Base-by-base conservation (phyloP, 208 protist genomes). In the Crithidia acanthocephali region DNA sequence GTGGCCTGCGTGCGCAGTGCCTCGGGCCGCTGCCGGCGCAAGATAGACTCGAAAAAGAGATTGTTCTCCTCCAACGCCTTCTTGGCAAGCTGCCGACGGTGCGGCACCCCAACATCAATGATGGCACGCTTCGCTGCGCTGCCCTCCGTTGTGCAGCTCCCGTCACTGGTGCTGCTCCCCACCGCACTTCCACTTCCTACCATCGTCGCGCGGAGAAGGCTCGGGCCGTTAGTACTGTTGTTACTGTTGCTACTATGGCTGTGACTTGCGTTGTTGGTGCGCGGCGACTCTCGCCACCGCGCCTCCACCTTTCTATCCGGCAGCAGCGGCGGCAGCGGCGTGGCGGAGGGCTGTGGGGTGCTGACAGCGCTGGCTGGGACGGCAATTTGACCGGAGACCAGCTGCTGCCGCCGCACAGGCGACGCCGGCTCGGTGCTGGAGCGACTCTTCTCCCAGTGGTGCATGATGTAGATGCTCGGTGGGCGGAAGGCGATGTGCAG, bases 51-150 rank as follows among this genome's bases (percentile, higher is more conserved):
- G 23, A 85, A 75, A 51, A 94, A 94, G 0, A 94, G 75, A 18
- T 63, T n/a, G 68, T 94, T 86, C 32, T 94, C 88, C 63, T 94
- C 88, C 48, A 85, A 23, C 1, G 88, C 88, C n/a, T 83, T 77
- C 63, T 83, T 87, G 44, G 88, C 88, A 5, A 94, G 76, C 62
- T 94, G 88, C 28, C 60, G 60, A 13, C 70, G 68, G 74, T 92
- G 80, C 25, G 83, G 73, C 63, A 91, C 61, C 18, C 47, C 55
- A 0, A 8, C 47, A 1, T 62, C n/a, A n/a, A 91, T 73, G 57
- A 94, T 94, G 0, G 70, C 18, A 44, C 52, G 61, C 22, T 27
- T 32, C 23, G 10, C 25, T 15, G 16, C 15, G 60, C 27, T 58
- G 74, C 44, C 16, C 44, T 9, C 44, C 44, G 9, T 48, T n/a